These are phyloP conservation scores for Cyberlindnera xishuangbannaensis DNA, from an alignment of 805 yeast genomes.

Conservation along the genomic window DNA sequence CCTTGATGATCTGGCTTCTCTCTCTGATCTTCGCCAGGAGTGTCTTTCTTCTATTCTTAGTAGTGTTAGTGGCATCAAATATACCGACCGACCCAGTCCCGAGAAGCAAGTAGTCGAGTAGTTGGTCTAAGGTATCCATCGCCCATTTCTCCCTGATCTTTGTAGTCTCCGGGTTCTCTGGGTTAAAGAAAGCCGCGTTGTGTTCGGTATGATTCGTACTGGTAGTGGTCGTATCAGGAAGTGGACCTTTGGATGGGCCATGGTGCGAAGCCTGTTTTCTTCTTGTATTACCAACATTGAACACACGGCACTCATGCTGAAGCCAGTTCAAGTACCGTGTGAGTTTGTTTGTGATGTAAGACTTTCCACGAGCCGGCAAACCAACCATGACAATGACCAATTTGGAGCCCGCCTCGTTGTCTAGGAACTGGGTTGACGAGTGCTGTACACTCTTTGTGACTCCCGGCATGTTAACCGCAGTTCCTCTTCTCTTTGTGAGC, in stretches of 20 bases:
- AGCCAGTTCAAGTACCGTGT: slow-evolving; percentile 59
- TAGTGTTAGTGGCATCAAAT: slow-evolving; percentile 79
- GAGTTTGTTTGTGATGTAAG: slow-evolving; percentile 60
- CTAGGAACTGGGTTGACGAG: slow-evolving; percentile 33
- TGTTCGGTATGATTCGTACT: slow-evolving; percentile 42
- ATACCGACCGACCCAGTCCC: slow-evolving; percentile 92
- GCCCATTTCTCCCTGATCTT: slow-evolving; percentile 91
- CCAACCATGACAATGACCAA: slow-evolving; percentile 69
- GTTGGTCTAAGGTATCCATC: slow-evolving; percentile 80
- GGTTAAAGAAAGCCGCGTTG: slow-evolving; percentile 80
- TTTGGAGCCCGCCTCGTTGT: slow-evolving; percentile 67
- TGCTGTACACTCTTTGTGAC: slow-evolving; percentile 63
- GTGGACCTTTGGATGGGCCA: slow-evolving; percentile 68
- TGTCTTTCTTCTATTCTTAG: slow-evolving; percentile 54
- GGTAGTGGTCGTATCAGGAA: slow-evolving; percentile 41
- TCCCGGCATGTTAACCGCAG: slow-evolving; percentile 90
- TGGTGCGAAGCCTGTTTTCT: slow-evolving; percentile 60
- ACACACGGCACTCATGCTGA: slow-evolving; percentile 57
- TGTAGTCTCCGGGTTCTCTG: slow-evolving; percentile 61
- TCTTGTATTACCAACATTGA: slow-evolving; percentile 66
- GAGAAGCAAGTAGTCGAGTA: slow-evolving; percentile 71
- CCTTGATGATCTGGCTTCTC: slow-evolving; percentile 61
- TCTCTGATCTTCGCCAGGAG: slow-evolving; percentile 53
- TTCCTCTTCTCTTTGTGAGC: slow-evolving; percentile 49
- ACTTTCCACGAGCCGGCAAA: slow-evolving; percentile 68